Evolutionary conservation across 2,329 filamentous ascomycete species (phyloP), one percentile per base, ranked within the genome.

Genomic region (Fusarium foetens): DNA sequence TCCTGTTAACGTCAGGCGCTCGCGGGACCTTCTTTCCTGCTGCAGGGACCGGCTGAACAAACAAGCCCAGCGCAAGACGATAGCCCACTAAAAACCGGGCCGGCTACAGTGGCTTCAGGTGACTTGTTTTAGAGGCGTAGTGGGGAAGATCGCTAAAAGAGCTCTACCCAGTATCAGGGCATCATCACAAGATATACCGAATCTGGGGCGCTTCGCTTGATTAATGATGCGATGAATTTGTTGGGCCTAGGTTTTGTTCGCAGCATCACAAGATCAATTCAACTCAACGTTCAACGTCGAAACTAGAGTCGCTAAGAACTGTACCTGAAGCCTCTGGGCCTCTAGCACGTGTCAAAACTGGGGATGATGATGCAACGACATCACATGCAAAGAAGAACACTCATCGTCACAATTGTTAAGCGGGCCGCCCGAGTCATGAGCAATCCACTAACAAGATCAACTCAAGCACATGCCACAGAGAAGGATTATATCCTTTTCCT

Each of bases 291-390:
- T 3, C 23, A 53, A 27, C 39, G 42, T 35, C 49, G 53, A 68
- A 42, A 57, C 38, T 41, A 68, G 59, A 54, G 25, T 41, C 39
- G 42, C 51, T 43, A 62, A 42, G 42, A 64, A 41, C 36, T 63
- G 70, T 73, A 55, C 62, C 70, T 71, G 61, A 73, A 62, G 66
- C 58, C 63, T 33, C 16, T 23, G 46, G 27, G 46, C 61, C 39
- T 52, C 67, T 66, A 77, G 75, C 75, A 77, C 75, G 75, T 77
- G 75, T 77, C 75, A 77, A 66, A 76, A 58, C 72, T 63, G 71
- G 73, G 60, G 64, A 74, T 67, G 73, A 63, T 68, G 63, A 68
- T 68, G 66, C 53, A 63, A 49, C 55, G 29, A 63, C 66, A 68
- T 76, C 75, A 76, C 75, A 76, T 76, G 75, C 72, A 67, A 77